Evolutionary conservation across 2,329 filamentous ascomycete genomes (phyloP), one percentile per base, ranked within the genome.

Genomic region (Colletotrichum trifolii): DNA sequence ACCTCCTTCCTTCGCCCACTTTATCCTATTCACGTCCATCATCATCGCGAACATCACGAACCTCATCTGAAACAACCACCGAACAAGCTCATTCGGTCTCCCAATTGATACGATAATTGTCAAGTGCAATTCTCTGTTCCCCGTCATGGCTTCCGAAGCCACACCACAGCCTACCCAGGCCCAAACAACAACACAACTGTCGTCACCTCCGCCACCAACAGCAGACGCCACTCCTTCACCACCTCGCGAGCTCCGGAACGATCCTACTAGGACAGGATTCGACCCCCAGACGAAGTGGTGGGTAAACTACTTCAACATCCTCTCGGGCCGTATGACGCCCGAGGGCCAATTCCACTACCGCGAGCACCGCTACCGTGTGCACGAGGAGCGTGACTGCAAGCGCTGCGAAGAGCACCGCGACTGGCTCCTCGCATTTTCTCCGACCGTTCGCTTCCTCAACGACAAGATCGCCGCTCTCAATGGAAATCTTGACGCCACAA

Each of bases 241-340:
- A 60, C 74, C 71, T 64, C 71, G 66, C 66, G 74, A 81, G 73
- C 77, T 86, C 70, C 71, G 80, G 69, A 89, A 89, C 76, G 85
- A 89, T 76, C 87, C 87, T 46, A 76, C 81, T 64, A 82, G 84
- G 68, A 89, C 87, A 25, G 87, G 87, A 69, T 90, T 89, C 81
- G 85, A 89, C 77, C 87, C 88, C 55, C 72, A 82, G 70, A 83
- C 81, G 49, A 78, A 79, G 67, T 87, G 84, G 83, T 97, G 93
- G 91, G 86, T 91, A 75, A 97, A 92, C 81, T 91, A 94, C 82
- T 97, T 96, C 85, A 87, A 87, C 71, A 91, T 94, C 78, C 82
- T 97, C 54, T 88, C 91, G 13, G 91, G 92, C 60, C 83, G 85
- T 72, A 89, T 96, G 80, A 90, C 88, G 15, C 78, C 81, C 40